Evolutionary conservation across 176 grass and related monocot genomes (phyloP), one percentile per base, ranked within the genome.

Genomic region (Juncus effusus): DNA sequence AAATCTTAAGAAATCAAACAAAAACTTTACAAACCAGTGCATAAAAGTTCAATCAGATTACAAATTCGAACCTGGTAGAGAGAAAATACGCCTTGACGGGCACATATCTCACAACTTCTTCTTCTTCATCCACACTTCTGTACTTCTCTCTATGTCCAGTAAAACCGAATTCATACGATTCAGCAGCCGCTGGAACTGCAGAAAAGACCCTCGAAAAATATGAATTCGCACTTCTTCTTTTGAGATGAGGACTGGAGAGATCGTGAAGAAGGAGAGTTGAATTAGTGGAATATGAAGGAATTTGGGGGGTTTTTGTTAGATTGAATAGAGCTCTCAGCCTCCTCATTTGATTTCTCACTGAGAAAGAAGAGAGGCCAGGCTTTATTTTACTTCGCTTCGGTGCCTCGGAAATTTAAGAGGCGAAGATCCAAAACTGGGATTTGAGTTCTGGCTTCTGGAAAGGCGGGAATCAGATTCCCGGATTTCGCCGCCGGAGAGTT

Each of bases 31-130:
- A 70, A 51, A 16, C n/a, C 41, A 13, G 73, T 74, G 67, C 19
- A 41, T 1, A 59, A 39, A 56, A 19, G 28, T 59, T 44, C 47
- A 71, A 28, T 28, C 13, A 73, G 13, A 37, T 28, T 66, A 28
- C 41, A 38, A 28, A 4, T 4, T 3, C n/a, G 49, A 62, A 72
- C 90, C 90, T 90, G 62, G 86, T 90, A 54, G 83, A 95, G 54
- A 95, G 75, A 74, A 87, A 90, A 67, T 84, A 95, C n/a, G 90
- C 90, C 80, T 95, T 95, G 73, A 95, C 86, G 62, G 90, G 86
- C 51, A 95, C 86, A 82, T 86, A 90, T 74, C 75, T 74, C 13
- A 44, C 56, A 5, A 64, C 59, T 40, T 85, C 81, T 61, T 81
- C 78, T 41, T 81, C 78, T 42, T 84, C 84, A 4, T 91, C 83